Base-by-base conservation (phyloP, 139 green algal genomes). In the Chlamydomonas applanata region DNA sequence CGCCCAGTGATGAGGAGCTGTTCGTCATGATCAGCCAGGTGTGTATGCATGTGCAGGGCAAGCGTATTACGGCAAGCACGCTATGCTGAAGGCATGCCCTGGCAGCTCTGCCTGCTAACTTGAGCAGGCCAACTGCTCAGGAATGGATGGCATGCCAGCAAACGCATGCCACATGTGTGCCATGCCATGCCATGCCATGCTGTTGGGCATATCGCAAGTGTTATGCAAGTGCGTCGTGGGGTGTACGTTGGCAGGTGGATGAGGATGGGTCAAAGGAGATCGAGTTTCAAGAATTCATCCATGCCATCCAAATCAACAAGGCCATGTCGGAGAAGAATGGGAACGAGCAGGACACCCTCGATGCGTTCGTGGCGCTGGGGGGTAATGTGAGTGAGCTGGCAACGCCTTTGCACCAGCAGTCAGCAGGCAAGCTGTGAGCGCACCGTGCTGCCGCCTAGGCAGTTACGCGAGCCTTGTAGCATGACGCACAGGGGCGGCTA, bases 341-440 rank as follows among this genome's bases (percentile, higher is more conserved):
- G 7, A 84, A 91, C 52, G 88, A 96, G 54, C 73, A 76, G 27
- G 91, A 94, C 62, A 95, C 91, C 2, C 49, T 96, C 19, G 91
- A 94, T 63, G 91, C 91, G 0, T 96, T 96, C 74, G 83, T 94
- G 20, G 89, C 91, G 5, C 81, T 96, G 30, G 91, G 91, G 1
- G 91, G 91, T 45, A 88, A 92, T 60, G 85, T 91, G 45, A 74
- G 78, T 78, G 0, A 49, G n/a, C n/a, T n/a, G n/a, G 25, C 16
- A 57, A 34, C 13, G 16, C 54, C 32, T 7, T 57, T n/a, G 56
- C 56, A 46, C 25, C 33, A 7, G 54, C 54, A 7, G 54, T 11
- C 4, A 4, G 11, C 9, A 17, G 54, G 4, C 54, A 25, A 29
- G 27, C 11, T 9, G 9, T 25, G 13, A 11, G 11, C 16, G 57